Base-by-base conservation (phyloP, 345 rosid genomes). In the Pistacia integerrima region DNA sequence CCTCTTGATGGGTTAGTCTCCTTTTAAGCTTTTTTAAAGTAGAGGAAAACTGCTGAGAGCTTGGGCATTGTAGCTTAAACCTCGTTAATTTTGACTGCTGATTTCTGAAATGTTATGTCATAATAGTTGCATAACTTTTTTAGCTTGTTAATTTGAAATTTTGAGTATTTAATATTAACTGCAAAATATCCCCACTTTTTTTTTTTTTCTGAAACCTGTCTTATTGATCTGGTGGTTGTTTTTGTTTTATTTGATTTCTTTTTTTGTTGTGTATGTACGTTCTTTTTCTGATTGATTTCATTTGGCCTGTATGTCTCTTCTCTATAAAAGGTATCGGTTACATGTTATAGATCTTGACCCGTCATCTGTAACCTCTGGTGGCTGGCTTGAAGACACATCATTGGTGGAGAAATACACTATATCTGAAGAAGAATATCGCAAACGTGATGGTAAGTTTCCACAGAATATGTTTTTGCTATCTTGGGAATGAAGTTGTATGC, bases 331-430 rank as follows among this genome's bases (percentile, higher is more conserved):
- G 90, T 93, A 80, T 76, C 91, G 93, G 71, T 65, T 95, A 74
- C 93, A 93, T 79, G 80, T 94, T 63, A 81, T 90, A 22, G 99
- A 95, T 84, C 87, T 89, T 73, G 99, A 95, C 28, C 97, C 99
- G 9, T 87, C 98, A 13, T 93, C 98, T 2, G 92, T 93, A 28
- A 95, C 99, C 36, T 88, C 94, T 35, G 97, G 97, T 55, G 96
- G 99, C 7, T 93, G 97, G 97, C 90, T 95, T 33, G 99, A 95
- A 78, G 98, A 95, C 78, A 93, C 97, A 25, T 93, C 99, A 38
- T 67, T 90, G 60, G 98, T 95, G 72, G 92, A 93, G 82, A 95
- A 90, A 84, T 95, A 90, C 84, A 72, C 76, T 0, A 95, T 95
- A 35, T 93, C 98, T 49, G 99, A 95, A 25, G 97, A 93, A 67